Conservation (phyloP, 2,329 filamentous ascomycete species). For the Exophiala xenobiotica region DNA sequence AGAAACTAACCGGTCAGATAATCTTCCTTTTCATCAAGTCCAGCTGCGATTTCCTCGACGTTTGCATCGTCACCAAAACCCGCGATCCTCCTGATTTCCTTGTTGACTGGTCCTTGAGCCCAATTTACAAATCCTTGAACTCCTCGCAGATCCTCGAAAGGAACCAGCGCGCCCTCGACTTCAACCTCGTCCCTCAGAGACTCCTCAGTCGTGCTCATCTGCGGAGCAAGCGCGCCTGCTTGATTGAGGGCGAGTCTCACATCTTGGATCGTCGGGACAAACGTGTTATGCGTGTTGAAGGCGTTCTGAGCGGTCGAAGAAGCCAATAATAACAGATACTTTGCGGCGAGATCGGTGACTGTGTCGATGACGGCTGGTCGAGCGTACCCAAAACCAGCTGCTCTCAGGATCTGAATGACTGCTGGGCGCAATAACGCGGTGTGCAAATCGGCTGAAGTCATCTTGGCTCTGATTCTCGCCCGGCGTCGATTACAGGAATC, state of each 20-base stretch:
- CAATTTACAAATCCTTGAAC: slow-evolving; percentile 76
- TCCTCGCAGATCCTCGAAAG: slow-evolving; percentile 69
- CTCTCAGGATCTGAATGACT: slow-evolving; percentile 86
- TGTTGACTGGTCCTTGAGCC: slow-evolving; percentile 71
- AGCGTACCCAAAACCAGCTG: slow-evolving; percentile 83
- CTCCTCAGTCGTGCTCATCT: slow-evolving; percentile 67
- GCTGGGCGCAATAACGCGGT: slow-evolving; percentile 81
- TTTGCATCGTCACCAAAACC: slow-evolving; percentile 60
- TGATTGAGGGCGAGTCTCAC: slow-evolving; percentile 83
- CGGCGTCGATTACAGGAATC: no score
- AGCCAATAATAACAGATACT: slow-evolving; percentile 75
- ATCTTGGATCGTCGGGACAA: slow-evolving; percentile 68
- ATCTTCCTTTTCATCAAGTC: slow-evolving; percentile 59
- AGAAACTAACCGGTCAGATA: slow-evolving; percentile 62
- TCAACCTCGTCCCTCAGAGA: slow-evolving; percentile 57
- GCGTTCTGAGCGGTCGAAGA: slow-evolving; percentile 71
- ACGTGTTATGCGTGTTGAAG: slow-evolving; percentile 65
- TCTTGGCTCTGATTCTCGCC: slow-evolving; percentile 40
- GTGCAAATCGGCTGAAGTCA: slow-evolving; percentile 56
- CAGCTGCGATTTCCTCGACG: slow-evolving; percentile 48
- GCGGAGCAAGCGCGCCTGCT: slow-evolving; percentile 70
- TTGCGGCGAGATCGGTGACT: slow-evolving; percentile 79
- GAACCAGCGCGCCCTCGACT: slow-evolving; percentile 29
- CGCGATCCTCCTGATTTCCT: slow-evolving; percentile 78
- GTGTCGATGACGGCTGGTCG: slow-evolving; percentile 80